Evolutionary conservation across 495 filamentous ascomycete species (phyloP).

Genomic region (Podospora conica): DNA sequence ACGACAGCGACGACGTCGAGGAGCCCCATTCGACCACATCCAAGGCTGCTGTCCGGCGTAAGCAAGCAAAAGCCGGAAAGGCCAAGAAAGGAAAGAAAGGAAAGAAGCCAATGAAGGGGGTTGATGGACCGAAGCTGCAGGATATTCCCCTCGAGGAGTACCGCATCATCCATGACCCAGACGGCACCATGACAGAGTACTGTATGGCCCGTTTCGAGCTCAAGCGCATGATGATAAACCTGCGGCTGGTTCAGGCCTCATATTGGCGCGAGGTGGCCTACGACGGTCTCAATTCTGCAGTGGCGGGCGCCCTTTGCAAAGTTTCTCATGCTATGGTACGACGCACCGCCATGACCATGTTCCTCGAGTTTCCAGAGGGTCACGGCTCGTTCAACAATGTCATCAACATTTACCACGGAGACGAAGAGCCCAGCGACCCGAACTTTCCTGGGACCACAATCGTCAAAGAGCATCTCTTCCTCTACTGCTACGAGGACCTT

Average conservation of each 20-base stretch:
- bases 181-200: slow-evolving; percentile 28
- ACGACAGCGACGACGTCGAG: slow-evolving; percentile 9
- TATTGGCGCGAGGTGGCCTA: slow-evolving; percentile 46
- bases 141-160: slow-evolving; percentile 38
- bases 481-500: slow-evolving; percentile 35
- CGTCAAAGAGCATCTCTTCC: slow-evolving; percentile 37
- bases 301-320: slow-evolving; percentile 40
- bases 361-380: slow-evolving; percentile 40
- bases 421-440: slow-evolving; percentile 32
- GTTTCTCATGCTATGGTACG: slow-evolving; percentile 37
- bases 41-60: slow-evolving; percentile 12
- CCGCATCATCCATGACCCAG: slow-evolving; percentile 31
- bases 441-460: slow-evolving; percentile 15
- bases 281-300: slow-evolving; percentile 38
- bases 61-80: slow-evolving; percentile 28
- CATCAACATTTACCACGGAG: slow-evolving; percentile 34
- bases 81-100: slow-evolving; percentile 36
- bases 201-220: slow-evolving; percentile 36
- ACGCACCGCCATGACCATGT: slow-evolving; percentile 25
- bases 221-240: slow-evolving; percentile 24
- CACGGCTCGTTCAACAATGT: slow-evolving; percentile 33
- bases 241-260: slow-evolving; percentile 33
- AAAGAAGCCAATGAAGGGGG: slow-evolving; percentile 14
- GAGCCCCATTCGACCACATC: not conserved
- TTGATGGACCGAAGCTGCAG: not conserved